Evolutionary conservation across 176 grass and related monocot genomes (phyloP).

Genomic region (Eremochloa ophiuroides): DNA sequence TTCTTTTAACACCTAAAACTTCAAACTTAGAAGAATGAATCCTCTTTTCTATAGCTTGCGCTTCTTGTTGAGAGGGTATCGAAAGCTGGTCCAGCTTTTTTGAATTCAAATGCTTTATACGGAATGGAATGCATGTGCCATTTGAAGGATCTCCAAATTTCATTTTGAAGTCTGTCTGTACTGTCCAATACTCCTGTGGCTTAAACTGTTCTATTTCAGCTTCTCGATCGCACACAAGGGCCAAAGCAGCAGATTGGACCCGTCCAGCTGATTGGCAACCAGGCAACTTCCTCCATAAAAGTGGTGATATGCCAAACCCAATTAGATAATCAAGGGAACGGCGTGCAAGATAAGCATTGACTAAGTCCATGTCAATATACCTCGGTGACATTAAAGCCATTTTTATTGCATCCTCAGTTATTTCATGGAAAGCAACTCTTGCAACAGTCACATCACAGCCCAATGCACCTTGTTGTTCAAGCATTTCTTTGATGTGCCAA

Average conservation of each 20-base stretch:
- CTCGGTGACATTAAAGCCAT: slow-evolving; percentile 58
- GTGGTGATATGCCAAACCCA: slow-evolving; percentile 90
- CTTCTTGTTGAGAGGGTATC: slow-evolving; percentile 60
- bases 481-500: slow-evolving; percentile 97
- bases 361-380: slow-evolving; percentile 85
- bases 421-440: slow-evolving; percentile 96
- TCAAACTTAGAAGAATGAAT: slow-evolving; percentile 60
- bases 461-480: slow-evolving; percentile 80
- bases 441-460: slow-evolving; percentile 52
- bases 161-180: slow-evolving; percentile 50
- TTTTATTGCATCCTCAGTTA: slow-evolving; percentile 76
- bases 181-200: slow-evolving; percentile 81
- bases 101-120: slow-evolving; percentile 68
- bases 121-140: slow-evolving; percentile 36
- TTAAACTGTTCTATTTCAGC: slow-evolving; percentile 78
- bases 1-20: slow-evolving; percentile 68
- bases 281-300: slow-evolving; percentile 96
- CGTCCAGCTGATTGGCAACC: slow-evolving; percentile 92
- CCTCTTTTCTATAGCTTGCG: slow-evolving; percentile 52
- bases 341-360: slow-evolving; percentile 96
- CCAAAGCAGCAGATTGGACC: slow-evolving; percentile 92
- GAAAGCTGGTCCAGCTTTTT: slow-evolving; percentile 83
- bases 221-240: slow-evolving; percentile 89
- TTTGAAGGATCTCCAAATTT: slow-evolving; percentile 36
- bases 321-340: slow-evolving; percentile 96